Percentiles rank a stretch among this genome's conserved stretches.
phyloP scores from a whole-genome alignment of 1,284 basidiomycete species.

The Vanrija sp. region DNA sequence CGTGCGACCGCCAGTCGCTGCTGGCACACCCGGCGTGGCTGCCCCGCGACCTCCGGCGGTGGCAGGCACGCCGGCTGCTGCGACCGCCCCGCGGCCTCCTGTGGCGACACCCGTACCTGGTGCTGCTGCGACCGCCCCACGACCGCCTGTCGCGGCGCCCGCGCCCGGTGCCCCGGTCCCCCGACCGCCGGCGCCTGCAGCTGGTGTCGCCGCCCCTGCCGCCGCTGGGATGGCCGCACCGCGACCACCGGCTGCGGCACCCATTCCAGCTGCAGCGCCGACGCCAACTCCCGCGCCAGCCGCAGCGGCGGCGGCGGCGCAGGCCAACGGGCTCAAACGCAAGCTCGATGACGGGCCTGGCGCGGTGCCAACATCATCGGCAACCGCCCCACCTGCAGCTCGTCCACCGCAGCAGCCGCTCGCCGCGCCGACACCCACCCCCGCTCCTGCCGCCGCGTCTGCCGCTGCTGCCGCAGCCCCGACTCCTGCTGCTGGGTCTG shows the following conservation, averaged over 20 bases:
- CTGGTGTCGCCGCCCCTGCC: neutral
- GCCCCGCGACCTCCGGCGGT: neutral
- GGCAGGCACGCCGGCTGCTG: neutral
- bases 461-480: neutral
- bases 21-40: neutral
- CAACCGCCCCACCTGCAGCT: too few relatives aligned
- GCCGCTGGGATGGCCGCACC: neutral
- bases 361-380: too few relatives aligned
- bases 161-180: neutral
- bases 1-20: neutral
- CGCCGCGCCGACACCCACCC: neutral
- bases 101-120: neutral
- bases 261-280: neutral
- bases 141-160: neutral
- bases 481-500: neutral
- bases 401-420: neutral
- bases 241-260: neutral
- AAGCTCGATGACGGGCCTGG: neutral
- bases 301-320: neutral
- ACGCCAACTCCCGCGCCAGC: neutral
- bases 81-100: neutral
- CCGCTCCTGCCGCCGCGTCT: neutral
- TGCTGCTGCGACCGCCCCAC: neutral
- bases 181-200: neutral
- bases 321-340: neutral